phyloP scores from a whole-genome alignment of 2,329 filamentous ascomycete genomes.

The Chaetoscypha palmicola region DNA sequence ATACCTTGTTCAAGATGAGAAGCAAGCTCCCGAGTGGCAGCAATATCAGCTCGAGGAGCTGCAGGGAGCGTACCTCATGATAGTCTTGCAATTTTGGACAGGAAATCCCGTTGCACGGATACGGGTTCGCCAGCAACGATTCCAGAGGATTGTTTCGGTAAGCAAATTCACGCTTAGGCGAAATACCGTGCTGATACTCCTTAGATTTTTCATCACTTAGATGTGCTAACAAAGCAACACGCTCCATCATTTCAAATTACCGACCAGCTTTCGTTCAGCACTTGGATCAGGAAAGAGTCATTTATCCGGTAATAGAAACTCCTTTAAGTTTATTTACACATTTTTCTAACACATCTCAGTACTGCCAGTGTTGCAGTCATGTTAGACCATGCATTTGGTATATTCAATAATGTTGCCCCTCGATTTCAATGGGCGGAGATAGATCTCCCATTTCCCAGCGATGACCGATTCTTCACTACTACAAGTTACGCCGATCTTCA shows the following conservation, averaged over 20 bases:
- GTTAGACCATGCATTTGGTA: slow-evolving; percentile 29
- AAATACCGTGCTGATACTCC: slow-evolving; percentile 1
- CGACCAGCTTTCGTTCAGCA: slow-evolving; percentile 23
- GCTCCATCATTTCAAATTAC: slow-evolving; percentile 20
- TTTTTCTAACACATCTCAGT: slow-evolving; percentile 9
- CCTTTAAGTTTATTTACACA: neutral
- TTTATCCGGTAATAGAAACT: slow-evolving; percentile 23
- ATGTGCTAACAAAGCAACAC: slow-evolving; percentile 24
- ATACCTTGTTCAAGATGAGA: slow-evolving; percentile 20
- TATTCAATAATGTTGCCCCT: slow-evolving; percentile 29
- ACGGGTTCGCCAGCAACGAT: slow-evolving; percentile 27
- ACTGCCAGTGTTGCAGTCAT: slow-evolving; percentile 24
- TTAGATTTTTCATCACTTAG: slow-evolving; percentile 26
- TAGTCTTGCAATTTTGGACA: slow-evolving; percentile 29
- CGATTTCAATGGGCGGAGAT: slow-evolving; percentile 30
- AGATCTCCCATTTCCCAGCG: slow-evolving; percentile 26
- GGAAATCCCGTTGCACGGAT: slow-evolving; percentile 25
- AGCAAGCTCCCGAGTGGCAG: slow-evolving; percentile 25
- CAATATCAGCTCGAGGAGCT: slow-evolving; percentile 29
- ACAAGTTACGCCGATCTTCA: slow-evolving; percentile 24
- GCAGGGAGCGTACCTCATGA: slow-evolving; percentile 29
- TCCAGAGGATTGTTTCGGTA: slow-evolving; percentile 25
- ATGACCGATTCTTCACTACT: slow-evolving; percentile 24
- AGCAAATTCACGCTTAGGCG: slow-evolving; percentile 4
- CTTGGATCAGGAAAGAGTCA: slow-evolving; percentile 28